Base-by-base conservation (phyloP, 2,329 filamentous ascomycete species). In the Phymatotrichopsis omnivora region DNA sequence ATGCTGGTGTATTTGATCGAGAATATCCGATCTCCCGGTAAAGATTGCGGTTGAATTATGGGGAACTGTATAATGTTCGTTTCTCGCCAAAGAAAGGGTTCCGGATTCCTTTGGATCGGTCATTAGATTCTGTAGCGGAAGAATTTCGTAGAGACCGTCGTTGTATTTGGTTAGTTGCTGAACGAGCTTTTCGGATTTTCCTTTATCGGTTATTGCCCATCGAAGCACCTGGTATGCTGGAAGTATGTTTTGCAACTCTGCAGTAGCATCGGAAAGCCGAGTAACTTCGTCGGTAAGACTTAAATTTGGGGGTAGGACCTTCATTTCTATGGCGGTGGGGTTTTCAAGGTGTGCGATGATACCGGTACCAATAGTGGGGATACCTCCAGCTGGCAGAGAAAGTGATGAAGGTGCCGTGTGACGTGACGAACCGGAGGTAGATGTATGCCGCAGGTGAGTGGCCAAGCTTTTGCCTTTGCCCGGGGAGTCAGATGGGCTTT, bases 141-240 rank as follows among this genome's bases (percentile, higher is more conserved):
- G 45, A 37, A 39, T 41, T 37, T 39, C 39, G 25, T 45, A 38
- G 16, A 48, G 45, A 24, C 39, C 40, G 8, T 48, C 45, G n/a
- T 48, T 48, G 17, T 48, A 48, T 3, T 25, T 29, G 14, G 29
- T 48, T 11, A 48, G 16, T 37, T 22, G 25, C 10, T 38, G 32
- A 29, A 48, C 34, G 12, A 44, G 14, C 14, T 48, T 29, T 31
- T 44, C 42, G 8, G 40, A 44, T 14, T 25, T 33, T 38, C n/a
- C 6, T 19, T 44, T 48, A 17, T 44, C 45, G 25, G 23, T 23
- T 2, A 48, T 11, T 17, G 40, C 34, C 45, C 45, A 48, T 27
- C 17, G 43, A 28, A 48, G 32, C 27, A 44, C 45, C 33, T 8
- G 25, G 32, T 44, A 43, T 10, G 35, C 29, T 11, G 41, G 40